These are phyloP conservation scores for Meira nashicola DNA, from an alignment of 1,284 basidiomycete species.

Conservation along the genomic window DNA sequence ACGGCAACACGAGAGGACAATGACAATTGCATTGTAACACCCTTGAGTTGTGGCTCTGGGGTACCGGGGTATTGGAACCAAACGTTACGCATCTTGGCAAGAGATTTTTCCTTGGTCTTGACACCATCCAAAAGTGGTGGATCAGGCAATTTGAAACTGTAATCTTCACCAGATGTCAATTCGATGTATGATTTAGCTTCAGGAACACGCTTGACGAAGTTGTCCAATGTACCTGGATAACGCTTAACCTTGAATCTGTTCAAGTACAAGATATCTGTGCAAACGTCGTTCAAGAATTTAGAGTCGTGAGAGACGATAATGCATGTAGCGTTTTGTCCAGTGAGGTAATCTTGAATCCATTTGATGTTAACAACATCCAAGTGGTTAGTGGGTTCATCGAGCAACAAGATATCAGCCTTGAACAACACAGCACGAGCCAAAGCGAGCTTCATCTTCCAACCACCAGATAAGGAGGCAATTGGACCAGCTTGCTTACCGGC, in stretches of 20 bases:
- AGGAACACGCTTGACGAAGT: constrained; percentile 52
- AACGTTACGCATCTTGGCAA: constrained; percentile 53
- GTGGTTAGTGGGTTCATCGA: constrained; percentile 54
- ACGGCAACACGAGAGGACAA: constrained; percentile 53
- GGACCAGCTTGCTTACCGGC: constrained; percentile 46
- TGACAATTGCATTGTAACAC: constrained; percentile 52
- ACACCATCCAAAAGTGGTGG: constrained; percentile 53
- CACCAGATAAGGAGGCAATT: constrained; percentile 52
- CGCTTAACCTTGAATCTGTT: constrained; percentile 54
- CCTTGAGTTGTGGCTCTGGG: constrained; percentile 49
- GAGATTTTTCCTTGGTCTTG: constrained; percentile 54
- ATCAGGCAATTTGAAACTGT: constrained; percentile 52
- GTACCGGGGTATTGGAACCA: constrained; percentile 52
- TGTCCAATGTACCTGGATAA: constrained; percentile 52
- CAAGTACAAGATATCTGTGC: constrained; percentile 53
- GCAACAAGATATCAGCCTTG: constrained; percentile 53
- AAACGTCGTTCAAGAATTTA: constrained; percentile 51
- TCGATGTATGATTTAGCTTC: constrained; percentile 51
- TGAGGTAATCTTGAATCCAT: constrained; percentile 53
- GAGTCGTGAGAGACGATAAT: constrained; percentile 54
- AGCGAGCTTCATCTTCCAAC: constrained; percentile 54
- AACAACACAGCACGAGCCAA: constrained; percentile 52
- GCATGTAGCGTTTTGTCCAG: constrained; percentile 42
- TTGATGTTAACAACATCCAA: constrained; percentile 53
- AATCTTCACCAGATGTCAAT: constrained; percentile 52